These are phyloP conservation scores for Trypanosoma avium DNA, from an alignment of 208 protist genomes.

Conservation along the genomic window DNA sequence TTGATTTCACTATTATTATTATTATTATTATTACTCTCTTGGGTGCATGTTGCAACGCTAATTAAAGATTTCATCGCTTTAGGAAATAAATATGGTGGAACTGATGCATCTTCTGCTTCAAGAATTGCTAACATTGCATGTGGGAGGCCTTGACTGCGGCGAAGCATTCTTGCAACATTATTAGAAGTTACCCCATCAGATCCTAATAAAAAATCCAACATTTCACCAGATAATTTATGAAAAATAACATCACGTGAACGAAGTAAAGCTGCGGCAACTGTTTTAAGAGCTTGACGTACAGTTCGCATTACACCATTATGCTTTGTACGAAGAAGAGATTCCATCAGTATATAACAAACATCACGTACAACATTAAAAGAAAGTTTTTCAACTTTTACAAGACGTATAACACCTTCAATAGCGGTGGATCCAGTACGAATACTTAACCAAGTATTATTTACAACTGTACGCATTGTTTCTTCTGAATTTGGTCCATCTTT, in stretches of 20 bases:
- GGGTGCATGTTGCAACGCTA: constrained; percentile 26
- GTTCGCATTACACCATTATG: constrained; percentile 91
- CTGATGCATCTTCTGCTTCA: constrained; percentile 72
- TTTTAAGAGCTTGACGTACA: constrained; percentile 63
- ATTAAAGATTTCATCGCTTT: constrained; percentile 65
- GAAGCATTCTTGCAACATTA: constrained; percentile 77
- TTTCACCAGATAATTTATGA: constrained; percentile 55
- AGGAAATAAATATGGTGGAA: constrained; percentile 73
- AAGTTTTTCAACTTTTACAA: constrained; percentile 42
- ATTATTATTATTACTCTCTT: neutral
- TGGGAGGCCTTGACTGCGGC: constrained; percentile 88
- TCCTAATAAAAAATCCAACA: constrained; percentile 75
- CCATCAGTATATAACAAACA: constrained; percentile 56
- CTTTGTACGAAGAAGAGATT: constrained; percentile 82
- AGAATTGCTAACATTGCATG: constrained; percentile 80
- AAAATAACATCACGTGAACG: constrained; percentile 53
- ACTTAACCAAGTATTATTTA: constrained; percentile 91
- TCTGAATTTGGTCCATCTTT: constrained; percentile 38
- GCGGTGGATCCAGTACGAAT: constrained; percentile 61
- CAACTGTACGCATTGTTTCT: constrained; percentile 68
- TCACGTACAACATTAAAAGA: constrained; percentile 35
- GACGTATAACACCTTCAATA: constrained; percentile 40
- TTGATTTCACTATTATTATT: constrained; percentile 13
- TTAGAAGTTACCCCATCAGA: constrained; percentile 71
- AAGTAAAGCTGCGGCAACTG: constrained; percentile 48